Base-by-base conservation (phyloP, 2,329 filamentous ascomycete species). In the Claviceps sp. region DNA sequence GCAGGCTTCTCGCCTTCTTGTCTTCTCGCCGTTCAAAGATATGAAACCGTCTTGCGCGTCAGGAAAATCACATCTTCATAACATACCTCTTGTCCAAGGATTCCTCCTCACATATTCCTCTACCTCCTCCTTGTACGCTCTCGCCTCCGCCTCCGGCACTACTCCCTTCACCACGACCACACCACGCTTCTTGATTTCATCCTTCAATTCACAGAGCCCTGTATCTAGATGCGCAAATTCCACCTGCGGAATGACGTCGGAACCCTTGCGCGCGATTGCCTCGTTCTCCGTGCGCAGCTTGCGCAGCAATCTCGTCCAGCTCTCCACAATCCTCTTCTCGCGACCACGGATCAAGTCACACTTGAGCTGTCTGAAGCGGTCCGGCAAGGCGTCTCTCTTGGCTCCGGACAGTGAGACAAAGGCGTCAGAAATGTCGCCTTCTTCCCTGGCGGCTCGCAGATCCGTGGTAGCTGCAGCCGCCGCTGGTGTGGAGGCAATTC, bases 51-150 rank as follows among this genome's bases (percentile, higher is more conserved):
- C 26, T 30, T 30, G 8, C 26, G 7, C 26, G 26, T 30, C 26
- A 4, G 7, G 26, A 10, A 30, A 30, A 10, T 10, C 26, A 30
- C 8, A 30, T 30, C 26, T 30, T 3, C 10, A 22, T 42, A 17
- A 42, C 41, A 43, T 43, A 73, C 76, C 74, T 69, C 70, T 74
- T 3, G 80, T 82, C 3, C 68, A 70, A 0, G 80, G 76, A 60
- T 89, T 89, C 50, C 73, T 73, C 13, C 67, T 68, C 6, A 87
- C 76, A 58, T 89, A 89, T 7, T 78, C 76, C 56, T 81, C 76
- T 5, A 84, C 68, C 54, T 82, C 74, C 8, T 71, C 70, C 66
- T 89, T 89, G 59, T 81, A 85, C 1, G 68, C 71, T 47, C 84
- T 68, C 0, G 84, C 85, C 62, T 84, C 77, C 1, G 69, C 65